Evolutionary conservation across 257 asterid species (phyloP).

Genomic region (Apocynum venetum): DNA sequence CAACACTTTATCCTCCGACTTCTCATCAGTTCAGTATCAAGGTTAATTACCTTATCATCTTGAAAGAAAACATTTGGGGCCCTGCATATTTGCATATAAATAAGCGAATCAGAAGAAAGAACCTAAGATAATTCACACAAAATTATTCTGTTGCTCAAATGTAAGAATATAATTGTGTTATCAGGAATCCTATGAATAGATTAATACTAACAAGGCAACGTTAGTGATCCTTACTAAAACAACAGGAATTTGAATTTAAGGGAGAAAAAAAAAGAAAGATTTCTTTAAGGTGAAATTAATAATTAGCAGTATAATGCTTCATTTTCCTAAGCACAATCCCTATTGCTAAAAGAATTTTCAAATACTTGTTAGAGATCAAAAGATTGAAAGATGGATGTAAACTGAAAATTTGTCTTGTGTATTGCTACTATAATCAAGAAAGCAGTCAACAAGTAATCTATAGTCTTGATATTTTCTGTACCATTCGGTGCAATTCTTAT

Average conservation of each 20-base stretch:
- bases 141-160: background rate
- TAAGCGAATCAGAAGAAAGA: background rate
- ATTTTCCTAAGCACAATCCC: background rate
- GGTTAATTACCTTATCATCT: slow-evolving; percentile 60
- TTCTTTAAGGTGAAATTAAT: background rate
- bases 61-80: slow-evolving; percentile 90
- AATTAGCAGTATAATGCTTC: background rate
- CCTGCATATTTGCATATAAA: slow-evolving; percentile 46
- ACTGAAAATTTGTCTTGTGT: background rate
- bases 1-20: slow-evolving; percentile 73
- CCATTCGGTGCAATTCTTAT: slow-evolving; percentile 87
- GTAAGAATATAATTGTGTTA: background rate
- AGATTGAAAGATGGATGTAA: background rate
- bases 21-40: slow-evolving; percentile 73
- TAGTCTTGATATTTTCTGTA: slow-evolving; percentile 22
- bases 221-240: background rate
- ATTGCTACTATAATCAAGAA: background rate
- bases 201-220: background rate
- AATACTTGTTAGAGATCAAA: background rate
- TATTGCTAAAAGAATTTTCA: background rate
- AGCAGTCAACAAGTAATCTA: background rate
- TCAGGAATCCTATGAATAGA: background rate
- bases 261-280: background rate
- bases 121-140: background rate
- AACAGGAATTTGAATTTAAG: background rate